Evolutionary conservation across 2,329 filamentous ascomycete genomes (phyloP), one percentile per base, ranked within the genome.

Genomic region (Talaromyces sp.): DNA sequence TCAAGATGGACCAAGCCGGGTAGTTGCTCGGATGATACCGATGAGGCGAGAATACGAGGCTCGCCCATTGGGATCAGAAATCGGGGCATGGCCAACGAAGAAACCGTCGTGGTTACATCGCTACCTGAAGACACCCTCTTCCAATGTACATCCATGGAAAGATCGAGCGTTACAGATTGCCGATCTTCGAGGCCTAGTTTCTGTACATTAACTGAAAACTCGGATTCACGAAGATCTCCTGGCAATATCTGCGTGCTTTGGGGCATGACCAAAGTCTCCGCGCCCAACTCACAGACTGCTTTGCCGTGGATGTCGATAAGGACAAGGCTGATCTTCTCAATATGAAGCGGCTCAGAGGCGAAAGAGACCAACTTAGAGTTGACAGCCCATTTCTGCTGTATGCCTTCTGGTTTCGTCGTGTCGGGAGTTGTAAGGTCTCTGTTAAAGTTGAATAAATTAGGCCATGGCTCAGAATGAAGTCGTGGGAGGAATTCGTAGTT

Each of bases 401-500:
- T 79, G 0, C 93, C 93, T 60, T 79, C 77, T 0, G 81, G 76
- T 29, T 74, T 70, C 27, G 69, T 61, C 4, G 64, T 62, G 21
- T 65, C 58, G 31, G 67, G 65, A 21, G 69, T 69, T 3, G 72
- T 67, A 17, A 75, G 59, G 11, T 73, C 68, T 13, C 77, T 73
- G 35, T 86, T 82, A 19, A 84, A 78, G 57, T 86, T 82, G 73
- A 98, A 99, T 67, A 96, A 87, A 71, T 88, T 92, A 1, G 95
- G 93, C 93, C 95, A 99, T 2, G 86, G 81, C 55, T 89, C 87
- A 0, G 83, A 75, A 72, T 97, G 89, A 3, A 96, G 80, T 10
- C 89, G 84, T 11, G 95, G 92, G 13, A 88, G 82, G 63, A 98
- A 86, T 64, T 96, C 91, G 73, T 96, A 97, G 69, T 90, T 95